These are phyloP conservation scores for Lentinus brumalis DNA, from an alignment of 768 basidiomycete genomes.

Conservation along the genomic window DNA sequence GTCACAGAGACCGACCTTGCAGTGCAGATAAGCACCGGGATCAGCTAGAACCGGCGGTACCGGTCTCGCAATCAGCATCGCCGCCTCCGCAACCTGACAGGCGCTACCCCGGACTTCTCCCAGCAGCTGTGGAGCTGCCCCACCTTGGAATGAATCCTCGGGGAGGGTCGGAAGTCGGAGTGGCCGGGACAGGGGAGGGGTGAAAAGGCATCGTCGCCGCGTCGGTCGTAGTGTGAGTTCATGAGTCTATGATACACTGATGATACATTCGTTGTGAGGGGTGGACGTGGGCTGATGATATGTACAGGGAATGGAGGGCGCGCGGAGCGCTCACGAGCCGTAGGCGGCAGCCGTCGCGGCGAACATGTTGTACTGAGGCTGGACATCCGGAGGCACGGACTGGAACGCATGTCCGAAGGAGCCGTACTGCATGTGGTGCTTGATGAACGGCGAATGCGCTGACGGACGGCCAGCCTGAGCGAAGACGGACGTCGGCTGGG, in stretches of 20 bases:
- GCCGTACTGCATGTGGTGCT: conserved; percentile 17
- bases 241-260: conserved; percentile 17
- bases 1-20: no score
- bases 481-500: conserved; percentile 37
- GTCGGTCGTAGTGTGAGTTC: background rate
- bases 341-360: conserved; percentile 9
- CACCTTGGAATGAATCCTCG: no score
- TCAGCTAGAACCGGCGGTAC: no score
- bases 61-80: no score
- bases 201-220: background rate
- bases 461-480: conserved; percentile 39
- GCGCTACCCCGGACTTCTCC: conserved; percentile 5
- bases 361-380: conserved; percentile 18
- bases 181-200: background rate
- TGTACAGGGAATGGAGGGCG: conserved; percentile 5
- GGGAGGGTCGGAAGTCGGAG: background rate
- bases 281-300: conserved; percentile 2
- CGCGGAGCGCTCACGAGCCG: conserved; percentile 11
- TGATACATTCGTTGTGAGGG: conserved; percentile 13
- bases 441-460: conserved; percentile 43
- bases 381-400: conserved; percentile 17
- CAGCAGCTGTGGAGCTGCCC: no score
- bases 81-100: background rate
- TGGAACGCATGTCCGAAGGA: conserved; percentile 13
- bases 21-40: no score